Percentiles rank a stretch among this genome's conserved stretches.
Conservation (phyloP, 108 stramenopile species). For the Cyclostephanos invisitatus region DNA sequence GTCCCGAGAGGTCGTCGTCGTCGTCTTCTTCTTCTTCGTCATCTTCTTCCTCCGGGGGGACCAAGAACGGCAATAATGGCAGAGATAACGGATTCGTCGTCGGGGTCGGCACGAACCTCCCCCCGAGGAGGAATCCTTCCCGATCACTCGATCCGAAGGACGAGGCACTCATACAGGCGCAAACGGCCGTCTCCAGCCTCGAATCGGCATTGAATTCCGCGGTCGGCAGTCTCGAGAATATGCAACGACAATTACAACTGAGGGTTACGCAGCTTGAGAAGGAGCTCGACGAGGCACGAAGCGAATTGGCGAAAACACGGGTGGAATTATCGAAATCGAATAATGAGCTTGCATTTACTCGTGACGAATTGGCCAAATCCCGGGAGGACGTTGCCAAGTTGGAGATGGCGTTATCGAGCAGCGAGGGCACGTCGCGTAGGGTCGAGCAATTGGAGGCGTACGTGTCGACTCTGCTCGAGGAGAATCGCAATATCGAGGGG, state of each 20-base stretch:
- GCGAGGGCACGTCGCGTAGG: conserved; percentile 11
- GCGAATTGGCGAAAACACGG: conserved; percentile 5
- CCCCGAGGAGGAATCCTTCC: background rate
- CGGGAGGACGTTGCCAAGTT: conserved; percentile 10
- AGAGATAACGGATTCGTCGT: background rate
- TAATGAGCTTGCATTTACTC: conserved; percentile 8
- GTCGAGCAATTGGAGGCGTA: conserved; percentile 23
- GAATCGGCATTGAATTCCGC: conserved; percentile 38
- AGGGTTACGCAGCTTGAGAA: conserved; percentile 20
- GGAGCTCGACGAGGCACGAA: conserved; percentile 11
- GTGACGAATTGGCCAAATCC: conserved; percentile 15
- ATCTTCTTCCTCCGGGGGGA: too few relatives aligned
- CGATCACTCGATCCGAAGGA: conserved; percentile 39
- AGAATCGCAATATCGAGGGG: conserved; percentile 4
- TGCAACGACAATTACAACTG: conserved; percentile 41
- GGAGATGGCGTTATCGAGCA: conserved; percentile 14
- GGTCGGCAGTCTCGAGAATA: conserved; percentile 34
- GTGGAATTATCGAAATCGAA: conserved; percentile 18
- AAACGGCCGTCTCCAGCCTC: conserved; percentile 36
- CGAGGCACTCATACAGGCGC: conserved; percentile 41
- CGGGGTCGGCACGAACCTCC: background rate
- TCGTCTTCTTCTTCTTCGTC: too few relatives aligned
- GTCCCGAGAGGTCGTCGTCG: background rate
- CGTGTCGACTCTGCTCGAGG: conserved; percentile 13
- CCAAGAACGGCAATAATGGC: background rate